These are phyloP conservation scores for Houttuynia cordata DNA, from an alignment of 164 flowering plant species.

Conservation along the genomic window DNA sequence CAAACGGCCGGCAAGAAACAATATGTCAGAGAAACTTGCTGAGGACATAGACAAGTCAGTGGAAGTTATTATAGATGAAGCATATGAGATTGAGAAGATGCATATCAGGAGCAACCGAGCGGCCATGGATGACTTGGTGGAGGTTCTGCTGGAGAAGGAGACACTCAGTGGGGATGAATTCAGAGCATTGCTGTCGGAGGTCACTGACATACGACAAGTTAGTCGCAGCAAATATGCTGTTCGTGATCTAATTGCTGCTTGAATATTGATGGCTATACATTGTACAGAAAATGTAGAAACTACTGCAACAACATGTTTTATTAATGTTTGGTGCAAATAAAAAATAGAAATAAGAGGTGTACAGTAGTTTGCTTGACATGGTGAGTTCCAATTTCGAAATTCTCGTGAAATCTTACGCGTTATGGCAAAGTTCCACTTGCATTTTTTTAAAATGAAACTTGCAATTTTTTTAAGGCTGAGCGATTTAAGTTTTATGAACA, in stretches of 20 bases:
- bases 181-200: slow-evolving; percentile 51
- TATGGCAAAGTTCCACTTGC: no score
- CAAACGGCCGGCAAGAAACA: slow-evolving; percentile 60
- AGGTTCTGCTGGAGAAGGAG: slow-evolving; percentile 59
- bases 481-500: no score
- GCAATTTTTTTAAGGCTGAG: no score
- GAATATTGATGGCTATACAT: slow-evolving; percentile 4
- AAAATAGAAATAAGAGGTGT: no score
- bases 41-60: slow-evolving; percentile 52
- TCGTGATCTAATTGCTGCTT: slow-evolving; percentile 25
- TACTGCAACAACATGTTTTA: no score
- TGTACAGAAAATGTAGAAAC: no score
- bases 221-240: slow-evolving; percentile 10
- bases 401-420: no score
- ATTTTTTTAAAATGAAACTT: no score
- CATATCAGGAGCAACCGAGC: slow-evolving; percentile 31
- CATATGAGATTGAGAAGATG: slow-evolving; percentile 52
- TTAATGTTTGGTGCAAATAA: no score
- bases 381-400: no score
- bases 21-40: slow-evolving; percentile 72
- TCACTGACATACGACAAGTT: slow-evolving; percentile 16
- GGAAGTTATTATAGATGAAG: slow-evolving; percentile 26
- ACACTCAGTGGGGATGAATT: slow-evolving; percentile 68
- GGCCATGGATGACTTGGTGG: slow-evolving; percentile 42
- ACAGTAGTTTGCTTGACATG: no score